Evolutionary conservation across 2,329 filamentous ascomycete genomes (phyloP).

Genomic region (Rhynchosporium graminicola): DNA sequence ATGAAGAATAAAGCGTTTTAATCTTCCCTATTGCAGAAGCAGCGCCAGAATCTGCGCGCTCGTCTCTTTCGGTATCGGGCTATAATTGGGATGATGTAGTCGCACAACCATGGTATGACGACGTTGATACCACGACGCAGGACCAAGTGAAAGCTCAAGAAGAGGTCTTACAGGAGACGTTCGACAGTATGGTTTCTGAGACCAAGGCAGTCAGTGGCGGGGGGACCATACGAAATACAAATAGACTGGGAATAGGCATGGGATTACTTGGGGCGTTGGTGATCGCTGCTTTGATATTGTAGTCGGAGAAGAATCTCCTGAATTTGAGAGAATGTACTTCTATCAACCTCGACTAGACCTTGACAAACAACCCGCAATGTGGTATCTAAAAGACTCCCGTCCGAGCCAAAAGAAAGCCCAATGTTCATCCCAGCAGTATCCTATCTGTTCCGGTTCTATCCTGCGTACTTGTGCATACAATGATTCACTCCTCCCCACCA

Average conservation of each 20-base stretch:
- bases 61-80: neutral
- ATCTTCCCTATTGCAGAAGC: neutral
- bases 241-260: neutral
- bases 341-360: no score
- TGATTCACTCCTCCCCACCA: constrained; percentile 1
- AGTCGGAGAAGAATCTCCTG: neutral
- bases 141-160: constrained; percentile 3
- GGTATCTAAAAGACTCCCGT: no score
- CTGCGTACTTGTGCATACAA: no score
- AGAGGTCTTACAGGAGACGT: constrained; percentile 3
- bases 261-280: neutral
- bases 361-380: no score
- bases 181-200: neutral
- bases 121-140: neutral
- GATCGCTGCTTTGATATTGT: neutral
- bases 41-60: neutral
- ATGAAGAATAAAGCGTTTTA: neutral
- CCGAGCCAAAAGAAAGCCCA: no score
- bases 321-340: no score
- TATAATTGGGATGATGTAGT: constrained; percentile 18
- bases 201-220: neutral
- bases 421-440: no score
- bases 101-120: constrained; percentile 13
- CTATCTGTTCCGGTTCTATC: no score
- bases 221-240: neutral